Evolutionary conservation across 2,329 filamentous ascomycete species (phyloP).

Genomic region (Macrophomina phaseolina): DNA sequence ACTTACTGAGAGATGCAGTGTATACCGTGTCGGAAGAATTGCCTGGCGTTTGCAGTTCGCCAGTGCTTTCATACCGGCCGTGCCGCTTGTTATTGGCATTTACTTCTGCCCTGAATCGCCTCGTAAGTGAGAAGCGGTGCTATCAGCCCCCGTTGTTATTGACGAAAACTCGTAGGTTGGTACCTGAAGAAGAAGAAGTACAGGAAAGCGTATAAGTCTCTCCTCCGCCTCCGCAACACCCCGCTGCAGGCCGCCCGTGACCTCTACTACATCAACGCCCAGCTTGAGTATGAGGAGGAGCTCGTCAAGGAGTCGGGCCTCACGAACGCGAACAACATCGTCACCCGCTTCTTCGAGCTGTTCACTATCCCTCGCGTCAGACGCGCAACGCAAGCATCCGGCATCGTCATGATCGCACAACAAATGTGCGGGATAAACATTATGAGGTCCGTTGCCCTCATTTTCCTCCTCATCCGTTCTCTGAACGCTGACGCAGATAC

Average conservation of each 20-base stretch:
- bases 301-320: constrained; percentile 36
- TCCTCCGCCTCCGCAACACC: constrained; percentile 46
- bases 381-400: constrained; percentile 76
- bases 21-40: constrained; percentile 43
- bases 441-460: constrained; percentile 39
- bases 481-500: background rate
- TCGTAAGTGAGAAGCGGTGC: constrained; percentile 15
- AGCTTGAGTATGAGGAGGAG: constrained; percentile 43
- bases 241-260: constrained; percentile 50
- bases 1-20: constrained; percentile 31
- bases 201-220: constrained; percentile 46
- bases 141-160: too few relatives aligned
- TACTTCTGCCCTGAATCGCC: constrained; percentile 51
- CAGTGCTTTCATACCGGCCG: constrained; percentile 47
- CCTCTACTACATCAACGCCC: constrained; percentile 49
- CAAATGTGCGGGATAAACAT: constrained; percentile 64
- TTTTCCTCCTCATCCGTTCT: too few relatives aligned
- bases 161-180: background rate
- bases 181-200: constrained; percentile 51
- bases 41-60: constrained; percentile 49
- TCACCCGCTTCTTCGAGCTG: constrained; percentile 57
- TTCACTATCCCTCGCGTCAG: constrained; percentile 73
- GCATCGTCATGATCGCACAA: constrained; percentile 75
- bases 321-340: constrained; percentile 40
- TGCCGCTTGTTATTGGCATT: constrained; percentile 46